Conservation (phyloP, 805 yeast species). For the Wickerhamiella cacticola region DNA sequence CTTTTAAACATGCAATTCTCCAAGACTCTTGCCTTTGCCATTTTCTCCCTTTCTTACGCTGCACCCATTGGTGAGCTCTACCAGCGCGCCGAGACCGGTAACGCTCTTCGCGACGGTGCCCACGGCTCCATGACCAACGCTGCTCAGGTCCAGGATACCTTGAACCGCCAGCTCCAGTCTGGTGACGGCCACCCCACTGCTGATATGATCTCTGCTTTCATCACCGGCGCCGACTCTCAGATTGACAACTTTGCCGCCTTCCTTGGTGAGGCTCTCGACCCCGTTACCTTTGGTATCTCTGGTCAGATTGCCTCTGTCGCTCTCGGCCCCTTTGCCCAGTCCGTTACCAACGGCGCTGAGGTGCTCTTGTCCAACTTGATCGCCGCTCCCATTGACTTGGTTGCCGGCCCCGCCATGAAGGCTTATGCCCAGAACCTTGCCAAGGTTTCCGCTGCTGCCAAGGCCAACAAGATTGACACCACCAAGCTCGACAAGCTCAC, state of each 20-base stretch:
- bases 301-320: slow-evolving; percentile 22
- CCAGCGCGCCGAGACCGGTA: slow-evolving; percentile 15
- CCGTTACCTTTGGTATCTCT: slow-evolving; percentile 23
- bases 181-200: slow-evolving; percentile 21
- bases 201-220: slow-evolving; percentile 19
- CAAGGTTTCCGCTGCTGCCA: slow-evolving; percentile 21
- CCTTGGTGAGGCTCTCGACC: slow-evolving; percentile 17
- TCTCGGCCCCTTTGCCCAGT: slow-evolving; percentile 26
- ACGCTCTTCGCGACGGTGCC: slow-evolving; percentile 15
- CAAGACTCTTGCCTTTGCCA: slow-evolving; percentile 15
- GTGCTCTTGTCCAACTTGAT: slow-evolving; percentile 23
- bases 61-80: slow-evolving; percentile 14
- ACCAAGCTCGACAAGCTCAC: slow-evolving; percentile 9
- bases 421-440: slow-evolving; percentile 17
- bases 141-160: slow-evolving; percentile 19
- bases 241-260: slow-evolving; percentile 25
- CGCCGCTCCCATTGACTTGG: slow-evolving; percentile 18
- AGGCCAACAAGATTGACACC: slow-evolving; percentile 15
- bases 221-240: slow-evolving; percentile 29
- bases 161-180: slow-evolving; percentile 15
- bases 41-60: slow-evolving; percentile 17
- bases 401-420: slow-evolving; percentile 5
- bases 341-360: slow-evolving; percentile 27
- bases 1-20: slow-evolving; percentile 16
- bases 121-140: slow-evolving; percentile 19